Base-by-base conservation (phyloP, 176 grass and related monocot genomes). In the Urochloa ruziziensis region DNA sequence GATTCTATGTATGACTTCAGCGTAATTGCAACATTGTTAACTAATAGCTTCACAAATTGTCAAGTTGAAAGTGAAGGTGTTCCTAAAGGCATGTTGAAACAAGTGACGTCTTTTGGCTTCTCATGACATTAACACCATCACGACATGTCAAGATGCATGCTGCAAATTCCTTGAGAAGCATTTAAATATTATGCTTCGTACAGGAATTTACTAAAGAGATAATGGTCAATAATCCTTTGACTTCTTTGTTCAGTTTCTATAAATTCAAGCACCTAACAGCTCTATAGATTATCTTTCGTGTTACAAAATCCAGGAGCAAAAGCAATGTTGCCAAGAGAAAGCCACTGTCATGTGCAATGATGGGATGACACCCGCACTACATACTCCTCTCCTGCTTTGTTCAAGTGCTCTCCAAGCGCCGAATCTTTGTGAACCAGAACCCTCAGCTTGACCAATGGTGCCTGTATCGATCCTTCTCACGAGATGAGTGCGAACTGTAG, bases 381-480 rank as follows among this genome's bases (percentile, higher is more conserved):
- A 75, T 21, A n/a, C 53, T 85, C 62, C 53, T 75, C 51, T 34
- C 68, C 40, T 23, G 30, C 29, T 48, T 27, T 2, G 3, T 17
- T 56, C 16, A 61, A 39, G 1, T 25, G 49, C 30, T 75, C 30
- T 80, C 49, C 62, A 53, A 43, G 4, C 33, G 16, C 9, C 13
- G 5, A 25, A 25, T 34, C 29, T 73, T 73, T 58, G 0, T 19
- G 42, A 52, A 78, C 17, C 16, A 0, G 29, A 1, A 46, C n/a
- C 33, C 35, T 81, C 72, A 10, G 29, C 3, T 30, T 52, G 28
- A 86, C 82, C 73, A 90, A 58, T 75, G 89, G 37, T 83, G 93
- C 37, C 93, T 86, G 37, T 86, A 81, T 25, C 93, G 76, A 72
- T 94, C 87, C 78, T 92, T 94, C n/a, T 92, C 90, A 79, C 90